Base-by-base conservation (phyloP, 805 yeast species). In the Yamadazyma paraphyllophila region DNA sequence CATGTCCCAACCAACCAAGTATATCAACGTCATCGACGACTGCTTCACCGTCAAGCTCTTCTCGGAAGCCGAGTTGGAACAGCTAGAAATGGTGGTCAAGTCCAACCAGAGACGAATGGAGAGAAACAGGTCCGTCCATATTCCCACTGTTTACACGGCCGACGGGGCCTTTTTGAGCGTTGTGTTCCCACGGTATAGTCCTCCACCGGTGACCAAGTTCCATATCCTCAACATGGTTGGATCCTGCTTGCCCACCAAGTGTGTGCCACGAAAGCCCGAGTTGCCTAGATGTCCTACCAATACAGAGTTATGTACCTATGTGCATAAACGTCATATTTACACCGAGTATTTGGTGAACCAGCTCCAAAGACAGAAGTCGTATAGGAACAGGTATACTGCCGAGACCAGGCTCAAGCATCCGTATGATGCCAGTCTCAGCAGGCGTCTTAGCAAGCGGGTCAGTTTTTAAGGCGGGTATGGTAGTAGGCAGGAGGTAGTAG, bases 231-330 rank as follows among this genome's bases (percentile, higher is more conserved):
- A 29, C 20, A 14, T 32, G 30, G 11, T 42, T 5, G 41, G 31
- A 7, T 11, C 25, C 10, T 26, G 24, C 3, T 10, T 39, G 32
- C 46, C 43, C 11, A 9, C 12, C 9, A 26, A n/a, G 20, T 10
- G 12, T 33, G 24, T 36, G n/a, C 41, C 33, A 48, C 14, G 12
- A 30, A 51, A 47, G 39, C 65, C 64, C 7, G 44, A 14, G 20
- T 14, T 57, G 17, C 66, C 65, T 1, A 17, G 16, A 11, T 55
- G 50, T 20, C 53, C 51, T 33, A 63, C 67, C 14, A 62, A 59
- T 44, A 63, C 67, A 27, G 46, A 50, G 34, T 44, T 61, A 53
- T 56, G 60, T 24, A 59, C 49, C 24, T 63, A 60, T 46, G 43
- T 56, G 16, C 67, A 62, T 43, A 51, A 45, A 30, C 26, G 41